Percentiles rank a stretch among this genome's conserved stretches.
Evolutionary conservation across 2,329 filamentous ascomycete species (phyloP).

Genomic region (Fusarium piperis): DNA sequence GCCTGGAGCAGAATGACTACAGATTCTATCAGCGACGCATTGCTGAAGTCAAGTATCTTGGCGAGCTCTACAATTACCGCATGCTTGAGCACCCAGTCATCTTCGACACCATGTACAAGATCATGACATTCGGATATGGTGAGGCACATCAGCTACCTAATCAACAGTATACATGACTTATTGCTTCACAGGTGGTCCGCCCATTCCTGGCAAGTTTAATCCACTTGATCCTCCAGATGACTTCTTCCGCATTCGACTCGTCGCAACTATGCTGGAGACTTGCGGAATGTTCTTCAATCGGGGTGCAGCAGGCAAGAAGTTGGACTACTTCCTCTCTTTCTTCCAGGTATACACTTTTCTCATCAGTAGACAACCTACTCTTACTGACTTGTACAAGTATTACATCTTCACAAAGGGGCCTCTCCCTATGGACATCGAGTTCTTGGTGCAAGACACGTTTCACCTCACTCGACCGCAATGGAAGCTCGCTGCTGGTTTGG

Average conservation of each 20-base stretch:
- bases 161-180: slow-evolving; percentile 15
- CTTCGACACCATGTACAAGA: slow-evolving; percentile 94
- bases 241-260: slow-evolving; percentile 92
- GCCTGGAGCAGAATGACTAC: slow-evolving; percentile 95
- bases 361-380: not conserved
- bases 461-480: slow-evolving; percentile 87
- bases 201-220: slow-evolving; percentile 79
- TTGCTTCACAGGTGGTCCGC: slow-evolving; percentile 71
- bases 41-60: slow-evolving; percentile 95
- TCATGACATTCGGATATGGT: slow-evolving; percentile 91
- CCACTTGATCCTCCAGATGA: slow-evolving; percentile 89
- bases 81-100: slow-evolving; percentile 95
- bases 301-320: slow-evolving; percentile 92
- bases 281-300: slow-evolving; percentile 97
- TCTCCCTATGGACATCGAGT: slow-evolving; percentile 96
- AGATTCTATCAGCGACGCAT: slow-evolving; percentile 95
- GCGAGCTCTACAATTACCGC: slow-evolving; percentile 96
- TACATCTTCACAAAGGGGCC: slow-evolving; percentile 92
- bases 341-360: slow-evolving; percentile 72
- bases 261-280: slow-evolving; percentile 90
- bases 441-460: slow-evolving; percentile 93
- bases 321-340: slow-evolving; percentile 97
- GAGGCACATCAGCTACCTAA: slow-evolving; percentile 36
- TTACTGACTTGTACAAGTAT: slow-evolving; percentile 64
- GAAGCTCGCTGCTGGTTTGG: slow-evolving; percentile 82